Percentiles rank a stretch among this genome's conserved stretches.
These are phyloP conservation scores for Malassezia furfur DNA, from an alignment of 1,284 basidiomycete genomes.

Conservation along the genomic window DNA sequence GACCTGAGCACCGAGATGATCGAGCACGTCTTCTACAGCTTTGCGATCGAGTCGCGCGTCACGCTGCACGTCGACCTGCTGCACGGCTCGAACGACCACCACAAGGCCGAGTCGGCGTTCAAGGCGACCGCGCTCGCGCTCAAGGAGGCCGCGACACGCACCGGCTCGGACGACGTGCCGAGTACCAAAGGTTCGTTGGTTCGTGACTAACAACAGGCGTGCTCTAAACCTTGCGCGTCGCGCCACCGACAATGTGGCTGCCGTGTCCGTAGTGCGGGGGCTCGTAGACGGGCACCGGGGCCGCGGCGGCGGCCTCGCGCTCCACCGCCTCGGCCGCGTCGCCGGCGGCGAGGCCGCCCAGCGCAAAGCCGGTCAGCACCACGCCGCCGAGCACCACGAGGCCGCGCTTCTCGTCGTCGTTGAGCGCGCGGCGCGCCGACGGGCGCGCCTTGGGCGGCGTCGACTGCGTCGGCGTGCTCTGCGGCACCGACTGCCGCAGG, in stretches of 20 bases:
- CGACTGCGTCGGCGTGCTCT: conserved; percentile 7
- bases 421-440: conserved; percentile 51
- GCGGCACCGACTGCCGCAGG: conserved; percentile 6
- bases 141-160: conserved; percentile 78
- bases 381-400: conserved; percentile 56
- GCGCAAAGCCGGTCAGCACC: conserved; percentile 54
- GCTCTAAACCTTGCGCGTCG: conserved; percentile 13
- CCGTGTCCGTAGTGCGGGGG: conserved; percentile 14
- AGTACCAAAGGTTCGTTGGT: conserved; percentile 71
- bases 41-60: conserved; percentile 78
- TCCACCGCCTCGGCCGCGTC: neutral
- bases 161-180: conserved; percentile 82
- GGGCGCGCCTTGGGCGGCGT: conserved; percentile 14
- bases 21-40: conserved; percentile 84
- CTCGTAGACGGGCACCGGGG: neutral
- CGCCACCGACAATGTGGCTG: conserved; percentile 17
- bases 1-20: conserved; percentile 84
- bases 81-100: conserved; percentile 93
- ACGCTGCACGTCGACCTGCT: conserved; percentile 89
- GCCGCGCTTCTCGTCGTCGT: conserved; percentile 55
- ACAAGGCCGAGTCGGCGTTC: conserved; percentile 95
- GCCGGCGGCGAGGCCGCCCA: conserved; percentile 39
- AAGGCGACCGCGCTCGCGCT: conserved; percentile 94
- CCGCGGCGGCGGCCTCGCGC: neutral
- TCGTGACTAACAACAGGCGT: conserved; percentile 2